Percentiles rank a stretch among this genome's conserved stretches.
Conservation (phyloP, 306 rosid species). For the Cyamopsis tetragonoloba region DNA sequence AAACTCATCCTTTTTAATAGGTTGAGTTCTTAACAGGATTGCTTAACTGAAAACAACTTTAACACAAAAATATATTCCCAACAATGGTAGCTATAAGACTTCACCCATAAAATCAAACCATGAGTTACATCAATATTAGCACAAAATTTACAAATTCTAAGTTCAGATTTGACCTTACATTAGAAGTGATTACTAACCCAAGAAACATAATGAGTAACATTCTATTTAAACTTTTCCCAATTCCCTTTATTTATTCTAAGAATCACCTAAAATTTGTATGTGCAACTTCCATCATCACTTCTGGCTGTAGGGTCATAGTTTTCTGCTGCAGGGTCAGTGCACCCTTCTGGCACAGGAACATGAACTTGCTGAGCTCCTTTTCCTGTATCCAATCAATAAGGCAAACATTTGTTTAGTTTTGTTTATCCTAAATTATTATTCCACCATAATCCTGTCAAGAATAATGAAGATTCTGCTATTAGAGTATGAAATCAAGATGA, state of each 20-base stretch:
- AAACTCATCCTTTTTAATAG: too few relatives aligned
- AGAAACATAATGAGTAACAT: background rate
- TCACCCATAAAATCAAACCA: slow-evolving; percentile 14
- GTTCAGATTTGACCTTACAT: background rate
- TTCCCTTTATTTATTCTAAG: slow-evolving; percentile 5
- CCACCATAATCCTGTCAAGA: slow-evolving; percentile 15
- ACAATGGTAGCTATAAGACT: background rate
- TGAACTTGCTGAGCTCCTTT: slow-evolving; percentile 55
- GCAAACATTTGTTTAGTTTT: slow-evolving; percentile 19
- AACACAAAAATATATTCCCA: background rate
- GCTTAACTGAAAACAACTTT: too few relatives aligned
- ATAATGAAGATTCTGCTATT: too few relatives aligned
- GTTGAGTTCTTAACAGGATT: too few relatives aligned
- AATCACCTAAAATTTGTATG: slow-evolving; percentile 35
- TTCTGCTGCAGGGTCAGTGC: slow-evolving; percentile 50
- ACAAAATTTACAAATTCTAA: slow-evolving; percentile 17
- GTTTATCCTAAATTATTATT: background rate
- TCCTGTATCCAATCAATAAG: slow-evolving; percentile 49
- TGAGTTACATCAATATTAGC: background rate
- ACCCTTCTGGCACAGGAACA: slow-evolving; percentile 57
- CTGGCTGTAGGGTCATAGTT: slow-evolving; percentile 58
- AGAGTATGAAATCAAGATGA: too few relatives aligned
- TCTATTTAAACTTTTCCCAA: background rate
- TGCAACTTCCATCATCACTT: slow-evolving; percentile 53
- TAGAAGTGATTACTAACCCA: background rate